Conservation (phyloP, 345 rosid species). For the Lepidium sativum region DNA sequence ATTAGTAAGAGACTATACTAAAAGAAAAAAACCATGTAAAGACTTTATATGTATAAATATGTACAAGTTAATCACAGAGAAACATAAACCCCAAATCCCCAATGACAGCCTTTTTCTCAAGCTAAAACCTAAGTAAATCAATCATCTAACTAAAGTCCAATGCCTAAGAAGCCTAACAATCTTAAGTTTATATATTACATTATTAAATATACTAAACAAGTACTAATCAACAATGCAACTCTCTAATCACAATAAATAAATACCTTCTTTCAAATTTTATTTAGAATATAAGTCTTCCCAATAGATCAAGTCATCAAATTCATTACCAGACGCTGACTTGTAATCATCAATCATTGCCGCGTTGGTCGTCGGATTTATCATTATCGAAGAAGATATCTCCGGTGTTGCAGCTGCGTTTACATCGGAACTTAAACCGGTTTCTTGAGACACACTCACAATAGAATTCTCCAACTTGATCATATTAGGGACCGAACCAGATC, state of each 20-base stretch:
- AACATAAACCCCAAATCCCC: not conserved
- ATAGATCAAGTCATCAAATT: slow-evolving; percentile 17
- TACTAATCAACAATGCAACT: slow-evolving; percentile 8
- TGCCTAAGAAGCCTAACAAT: slow-evolving; percentile 16
- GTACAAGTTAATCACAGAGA: slow-evolving; percentile 18
- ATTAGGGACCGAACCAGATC: slow-evolving; percentile 12
- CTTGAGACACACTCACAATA: slow-evolving; percentile 45
- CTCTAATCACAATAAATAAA: slow-evolving; percentile 16
- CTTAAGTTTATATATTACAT: slow-evolving; percentile 1
- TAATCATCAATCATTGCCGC: slow-evolving; percentile 8
- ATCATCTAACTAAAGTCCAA: slow-evolving; percentile 14
- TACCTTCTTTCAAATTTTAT: not conserved
- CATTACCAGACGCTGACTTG: slow-evolving; percentile 21
- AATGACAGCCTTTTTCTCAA: not conserved
- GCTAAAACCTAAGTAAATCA: slow-evolving; percentile 17
- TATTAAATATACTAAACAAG: slow-evolving; percentile 2
- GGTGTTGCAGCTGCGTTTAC: slow-evolving; percentile 30
- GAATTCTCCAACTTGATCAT: slow-evolving; percentile 26
- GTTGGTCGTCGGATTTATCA: not conserved
- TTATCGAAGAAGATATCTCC: slow-evolving; percentile 38
- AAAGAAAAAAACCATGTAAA: not conserved
- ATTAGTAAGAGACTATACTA: not conserved
- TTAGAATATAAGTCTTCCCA: slow-evolving; percentile 19
- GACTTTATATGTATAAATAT: not conserved
- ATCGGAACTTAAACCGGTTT: slow-evolving; percentile 41